Conservation (phyloP, 2,329 filamentous ascomycete genomes). For the Malbranchea zuffiana region DNA sequence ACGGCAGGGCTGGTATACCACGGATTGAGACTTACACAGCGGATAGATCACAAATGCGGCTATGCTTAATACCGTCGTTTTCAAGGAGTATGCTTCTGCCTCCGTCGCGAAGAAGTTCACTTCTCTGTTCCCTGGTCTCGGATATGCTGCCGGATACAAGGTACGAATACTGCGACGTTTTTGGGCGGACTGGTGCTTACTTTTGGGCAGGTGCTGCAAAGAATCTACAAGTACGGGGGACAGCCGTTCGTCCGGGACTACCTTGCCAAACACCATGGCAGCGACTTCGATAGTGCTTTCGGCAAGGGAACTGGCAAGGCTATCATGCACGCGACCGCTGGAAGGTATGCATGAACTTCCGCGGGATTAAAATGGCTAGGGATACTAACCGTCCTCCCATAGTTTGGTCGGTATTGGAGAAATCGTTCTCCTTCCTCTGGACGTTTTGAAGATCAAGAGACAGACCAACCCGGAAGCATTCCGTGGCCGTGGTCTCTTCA, state of each 20-base stretch:
- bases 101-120: constrained; percentile 68
- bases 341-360: constrained; percentile 48
- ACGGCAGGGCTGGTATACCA: background rate
- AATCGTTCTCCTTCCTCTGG: constrained; percentile 85
- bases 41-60: constrained; percentile 45
- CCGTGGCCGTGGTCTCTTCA: constrained; percentile 79
- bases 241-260: constrained; percentile 93
- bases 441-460: constrained; percentile 98
- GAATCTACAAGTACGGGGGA: constrained; percentile 97
- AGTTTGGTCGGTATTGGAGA: constrained; percentile 95
- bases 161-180: constrained; percentile 30
- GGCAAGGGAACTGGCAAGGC: constrained; percentile 97
- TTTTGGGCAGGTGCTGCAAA: constrained; percentile 59
- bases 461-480: constrained; percentile 99
- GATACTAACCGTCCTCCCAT: constrained; percentile 12
- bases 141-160: constrained; percentile 97
- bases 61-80: constrained; percentile 82
- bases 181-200: background rate
- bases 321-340: constrained; percentile 92
- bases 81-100: constrained; percentile 74
- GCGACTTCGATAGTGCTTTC: constrained; percentile 76
- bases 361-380: background rate
- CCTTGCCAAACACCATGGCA: constrained; percentile 65
- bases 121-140: constrained; percentile 90
- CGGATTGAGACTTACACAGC: background rate